phyloP scores from a whole-genome alignment of 2,329 filamentous ascomycete genomes.

The Pseudopithomyces chartarum region DNA sequence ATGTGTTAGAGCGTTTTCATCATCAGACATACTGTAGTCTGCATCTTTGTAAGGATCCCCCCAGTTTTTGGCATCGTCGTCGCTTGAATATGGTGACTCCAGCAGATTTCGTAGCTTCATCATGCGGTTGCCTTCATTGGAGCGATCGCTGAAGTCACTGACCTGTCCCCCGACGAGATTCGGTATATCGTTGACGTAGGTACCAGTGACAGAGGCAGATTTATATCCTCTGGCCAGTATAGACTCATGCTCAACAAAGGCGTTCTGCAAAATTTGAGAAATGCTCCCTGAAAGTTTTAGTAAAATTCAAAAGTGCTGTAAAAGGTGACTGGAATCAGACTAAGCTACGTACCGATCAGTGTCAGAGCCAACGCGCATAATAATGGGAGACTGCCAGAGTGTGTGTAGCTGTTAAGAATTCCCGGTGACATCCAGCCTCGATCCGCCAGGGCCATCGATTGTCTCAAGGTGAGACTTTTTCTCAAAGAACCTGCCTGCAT shows the following conservation, averaged over 20 bases:
- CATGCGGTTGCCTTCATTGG: background rate
- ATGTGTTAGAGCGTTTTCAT: background rate
- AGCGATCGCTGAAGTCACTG: background rate
- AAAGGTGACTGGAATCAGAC: background rate
- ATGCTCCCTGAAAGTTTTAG: background rate
- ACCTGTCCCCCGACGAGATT: background rate
- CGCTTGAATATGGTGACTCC: background rate
- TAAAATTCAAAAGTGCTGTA: background rate
- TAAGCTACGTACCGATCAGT: conserved; percentile 8
- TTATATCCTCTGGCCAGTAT: background rate
- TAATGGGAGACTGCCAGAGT: conserved; percentile 12
- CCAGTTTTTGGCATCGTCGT: background rate
- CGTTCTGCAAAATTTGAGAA: conserved; percentile 3
- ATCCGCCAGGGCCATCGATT: conserved; percentile 17
- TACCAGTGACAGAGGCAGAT: background rate
- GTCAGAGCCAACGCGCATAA: conserved; percentile 12
- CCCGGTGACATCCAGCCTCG: conserved; percentile 14
- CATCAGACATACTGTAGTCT: background rate
- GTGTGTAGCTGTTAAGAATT: background rate
- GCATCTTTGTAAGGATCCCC: background rate
- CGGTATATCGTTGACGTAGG: background rate
- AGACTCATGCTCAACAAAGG: background rate
- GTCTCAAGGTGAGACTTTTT: conserved; percentile 10
- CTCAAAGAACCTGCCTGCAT: conserved; percentile 12
- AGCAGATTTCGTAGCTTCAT: background rate